Evolutionary conservation across 345 rosid genomes (phyloP).

Genomic region (Bruguiera gymnorhiza): DNA sequence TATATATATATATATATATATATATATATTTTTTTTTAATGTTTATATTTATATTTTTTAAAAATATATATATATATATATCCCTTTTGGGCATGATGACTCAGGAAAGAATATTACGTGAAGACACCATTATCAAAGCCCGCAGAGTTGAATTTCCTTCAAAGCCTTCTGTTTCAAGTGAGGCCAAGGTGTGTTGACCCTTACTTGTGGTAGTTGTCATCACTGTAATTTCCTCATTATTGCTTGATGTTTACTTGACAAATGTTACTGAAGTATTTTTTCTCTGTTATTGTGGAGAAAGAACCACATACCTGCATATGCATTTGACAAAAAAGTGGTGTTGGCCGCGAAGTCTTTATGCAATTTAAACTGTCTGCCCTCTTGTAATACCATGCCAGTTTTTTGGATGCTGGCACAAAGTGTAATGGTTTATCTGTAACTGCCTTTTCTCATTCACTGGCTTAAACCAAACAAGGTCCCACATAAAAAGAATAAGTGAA

Average conservation of each 20-base stretch:
- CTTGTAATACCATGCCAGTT: background rate
- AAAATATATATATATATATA: too few species aligned
- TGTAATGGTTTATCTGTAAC: background rate
- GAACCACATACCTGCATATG: too few species aligned
- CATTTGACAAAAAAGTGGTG: too few species aligned
- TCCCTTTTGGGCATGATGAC: slow-evolving; percentile 96
- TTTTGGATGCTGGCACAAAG: background rate
- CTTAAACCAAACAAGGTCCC: background rate
- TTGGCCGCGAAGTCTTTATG: too few species aligned
- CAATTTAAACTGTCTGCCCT: background rate
- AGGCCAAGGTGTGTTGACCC: slow-evolving; percentile 72
- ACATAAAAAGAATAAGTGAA: background rate
- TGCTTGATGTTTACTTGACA: too few species aligned
- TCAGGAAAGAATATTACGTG: slow-evolving; percentile 91
- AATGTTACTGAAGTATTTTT: background rate
- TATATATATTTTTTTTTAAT: too few species aligned
- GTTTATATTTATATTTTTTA: too few species aligned
- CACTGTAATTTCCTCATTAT: background rate
- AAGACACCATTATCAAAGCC: slow-evolving; percentile 96
- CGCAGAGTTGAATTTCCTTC: slow-evolving; percentile 93
- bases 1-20: too few species aligned
- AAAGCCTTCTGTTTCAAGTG: slow-evolving; percentile 82
- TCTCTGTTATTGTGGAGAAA: background rate
- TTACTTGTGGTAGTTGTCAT: slow-evolving; percentile 1
- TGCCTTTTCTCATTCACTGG: background rate